Evolutionary conservation across 2,329 filamentous ascomycete species (phyloP).

Genomic region (Penicillium oxalicum): DNA sequence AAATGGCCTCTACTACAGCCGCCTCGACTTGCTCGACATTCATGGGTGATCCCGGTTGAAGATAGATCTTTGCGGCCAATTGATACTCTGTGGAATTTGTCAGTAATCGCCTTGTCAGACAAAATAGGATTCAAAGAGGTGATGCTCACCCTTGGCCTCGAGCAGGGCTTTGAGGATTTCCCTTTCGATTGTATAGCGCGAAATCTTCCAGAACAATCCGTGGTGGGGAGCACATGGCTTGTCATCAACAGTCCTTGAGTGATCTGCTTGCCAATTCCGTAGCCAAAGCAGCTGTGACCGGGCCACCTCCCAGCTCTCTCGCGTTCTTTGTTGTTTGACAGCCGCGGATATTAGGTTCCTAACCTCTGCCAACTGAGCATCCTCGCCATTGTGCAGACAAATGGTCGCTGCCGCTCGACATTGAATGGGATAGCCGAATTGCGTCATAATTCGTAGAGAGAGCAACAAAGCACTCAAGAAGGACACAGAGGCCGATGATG

Average conservation of each 20-base stretch:
- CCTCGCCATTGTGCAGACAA: conserved; percentile 47
- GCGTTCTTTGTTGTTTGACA: conserved; percentile 39
- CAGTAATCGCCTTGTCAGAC: background rate
- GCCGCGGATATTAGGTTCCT: conserved; percentile 48
- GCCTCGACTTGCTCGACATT: conserved; percentile 45
- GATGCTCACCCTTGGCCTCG: conserved; percentile 37
- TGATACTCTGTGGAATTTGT: conserved; percentile 33
- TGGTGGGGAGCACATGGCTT: conserved; percentile 30
- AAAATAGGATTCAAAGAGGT: background rate
- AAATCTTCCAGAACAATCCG: conserved; percentile 46
- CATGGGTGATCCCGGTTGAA: conserved; percentile 31
- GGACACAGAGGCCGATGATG: conserved; percentile 34
- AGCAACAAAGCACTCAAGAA: conserved; percentile 39
- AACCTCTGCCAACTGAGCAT: conserved; percentile 50
- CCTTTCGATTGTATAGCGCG: conserved; percentile 46
- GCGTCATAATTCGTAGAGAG: conserved; percentile 37
- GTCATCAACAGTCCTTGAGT: conserved; percentile 14
- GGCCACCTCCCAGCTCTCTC: conserved; percentile 45
- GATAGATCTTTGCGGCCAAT: conserved; percentile 39
- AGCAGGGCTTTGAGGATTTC: conserved; percentile 54
- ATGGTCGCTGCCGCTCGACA: conserved; percentile 42
- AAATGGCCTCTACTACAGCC: conserved; percentile 47
- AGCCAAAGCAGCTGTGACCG: conserved; percentile 54
- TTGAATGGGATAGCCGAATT: conserved; percentile 33
- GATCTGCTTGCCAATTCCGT: conserved; percentile 50